These are phyloP conservation scores for Gaertneriomyces sp. DNA, from an alignment of 192 early-diverging fungal species.

Conservation along the genomic window DNA sequence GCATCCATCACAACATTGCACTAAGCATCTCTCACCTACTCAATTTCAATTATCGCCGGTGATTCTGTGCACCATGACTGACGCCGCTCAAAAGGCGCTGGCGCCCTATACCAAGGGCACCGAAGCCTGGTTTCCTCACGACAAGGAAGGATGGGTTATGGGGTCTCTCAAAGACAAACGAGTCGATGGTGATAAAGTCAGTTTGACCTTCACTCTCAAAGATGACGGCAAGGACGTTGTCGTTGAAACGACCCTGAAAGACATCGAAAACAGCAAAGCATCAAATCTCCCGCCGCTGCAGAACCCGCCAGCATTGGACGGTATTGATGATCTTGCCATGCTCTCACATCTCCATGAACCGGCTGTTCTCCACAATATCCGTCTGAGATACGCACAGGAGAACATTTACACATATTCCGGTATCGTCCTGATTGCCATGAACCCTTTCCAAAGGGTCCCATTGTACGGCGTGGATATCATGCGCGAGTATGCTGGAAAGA, in stretches of 20 bases:
- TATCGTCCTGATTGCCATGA: slow-evolving; percentile 96
- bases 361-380: slow-evolving; percentile 88
- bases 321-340: slow-evolving; percentile 83
- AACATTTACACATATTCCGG: slow-evolving; percentile 99
- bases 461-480: slow-evolving; percentile 93
- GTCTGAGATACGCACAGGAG: slow-evolving; percentile 81
- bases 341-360: slow-evolving; percentile 89
- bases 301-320: slow-evolving; percentile 79
- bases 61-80: too few relatives aligned
- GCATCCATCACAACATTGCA: too few relatives aligned
- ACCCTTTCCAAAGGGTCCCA: slow-evolving; percentile 82
- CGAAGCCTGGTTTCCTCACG: slow-evolving; percentile 85
- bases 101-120: slow-evolving; percentile 41
- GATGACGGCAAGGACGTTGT: slow-evolving; percentile 49
- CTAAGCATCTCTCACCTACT: too few relatives aligned
- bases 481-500: slow-evolving; percentile 84
- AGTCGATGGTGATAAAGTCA: slow-evolving; percentile 55
- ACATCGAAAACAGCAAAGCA: slow-evolving; percentile 64
- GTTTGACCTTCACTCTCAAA: slow-evolving; percentile 22
- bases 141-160: slow-evolving; percentile 79
- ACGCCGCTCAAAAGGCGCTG: slow-evolving; percentile 26
- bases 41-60: too few relatives aligned
- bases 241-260: slow-evolving; percentile 67
- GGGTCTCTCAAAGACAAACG: slow-evolving; percentile 57
- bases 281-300: slow-evolving; percentile 82